Base-by-base conservation (phyloP, 1,284 basidiomycete genomes). In the Exobasidium rhododendri region DNA sequence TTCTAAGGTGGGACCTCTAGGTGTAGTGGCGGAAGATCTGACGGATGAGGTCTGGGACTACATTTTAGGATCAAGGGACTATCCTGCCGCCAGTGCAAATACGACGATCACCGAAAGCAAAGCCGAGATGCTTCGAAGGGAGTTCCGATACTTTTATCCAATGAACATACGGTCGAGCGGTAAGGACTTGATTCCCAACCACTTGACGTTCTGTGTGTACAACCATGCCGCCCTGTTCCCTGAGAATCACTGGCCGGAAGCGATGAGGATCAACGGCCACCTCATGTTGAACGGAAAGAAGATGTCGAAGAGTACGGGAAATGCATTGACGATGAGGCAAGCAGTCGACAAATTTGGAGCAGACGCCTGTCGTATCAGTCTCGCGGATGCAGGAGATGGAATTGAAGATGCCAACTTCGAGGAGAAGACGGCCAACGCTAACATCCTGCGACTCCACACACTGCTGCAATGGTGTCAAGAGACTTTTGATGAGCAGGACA, bases 361-460 rank as follows among this genome's bases (percentile, higher is more conserved):
- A 26, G 92, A 94, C 79, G 92, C 94, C 35, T 94, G 91, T 74
- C 86, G 96, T 66, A 83, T 98, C 82, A 87, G 88, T 43, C 85
- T 99, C 77, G 96, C 96, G 40, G 94, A 98, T 83, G 93, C 94
- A 28, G 96, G 96, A 32, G 96, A 98, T 80, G 92, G 93, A 63
- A 87, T 98, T 74, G 94, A 97, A 81, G 94, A 98, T 81, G 91
- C 89, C 59, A 98, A 97, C 84, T 99, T 98, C 75, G 96, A 99
- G 80, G 96, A 98, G 85, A 92, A 93, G 83, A 92, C 90, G 11
- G 96, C 96, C 20, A 99, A 98, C 79, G 94, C 96, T 22, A 94
- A 93, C 71, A 98, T 99, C 79, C 83, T 98, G 75, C 87, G 96
- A 64, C 83, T 99, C 65, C 90, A 94, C 82, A 98, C 94, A 0